Conservation (phyloP, 2,329 filamentous ascomycete genomes). For the Fusarium duplospermum region DNA sequence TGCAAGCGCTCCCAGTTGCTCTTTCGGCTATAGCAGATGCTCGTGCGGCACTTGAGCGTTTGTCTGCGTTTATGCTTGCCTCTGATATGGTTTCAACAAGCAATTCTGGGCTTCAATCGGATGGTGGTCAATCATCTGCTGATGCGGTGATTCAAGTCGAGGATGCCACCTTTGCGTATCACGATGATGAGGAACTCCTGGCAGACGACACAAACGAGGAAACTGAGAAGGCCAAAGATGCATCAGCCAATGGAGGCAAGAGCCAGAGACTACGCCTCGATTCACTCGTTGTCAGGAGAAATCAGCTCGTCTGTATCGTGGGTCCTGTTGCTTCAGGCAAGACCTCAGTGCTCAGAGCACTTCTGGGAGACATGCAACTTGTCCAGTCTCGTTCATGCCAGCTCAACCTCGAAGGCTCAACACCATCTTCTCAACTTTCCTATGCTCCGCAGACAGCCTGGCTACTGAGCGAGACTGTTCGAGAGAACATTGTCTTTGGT, state of each 20-base stretch:
- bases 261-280: background rate
- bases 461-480: conserved; percentile 21
- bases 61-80: conserved; percentile 14
- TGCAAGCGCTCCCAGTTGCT: conserved; percentile 10
- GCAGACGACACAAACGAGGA: background rate
- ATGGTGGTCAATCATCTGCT: background rate
- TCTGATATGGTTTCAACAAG: background rate
- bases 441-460: conserved; percentile 19
- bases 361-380: conserved; percentile 20
- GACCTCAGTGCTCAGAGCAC: conserved; percentile 9
- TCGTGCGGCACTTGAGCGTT: conserved; percentile 15
- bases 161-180: conserved; percentile 14
- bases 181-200: conserved; percentile 13
- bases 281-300: background rate
- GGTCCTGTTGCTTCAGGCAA: conserved; percentile 24
- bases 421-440: conserved; percentile 8
- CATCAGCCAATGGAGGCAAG: too few species aligned
- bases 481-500: conserved; percentile 21
- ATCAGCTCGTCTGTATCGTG: conserved; percentile 17
- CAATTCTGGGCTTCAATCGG: background rate
- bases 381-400: conserved; percentile 1
- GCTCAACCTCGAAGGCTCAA: background rate
- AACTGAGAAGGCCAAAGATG: background rate
- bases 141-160: conserved; percentile 1
- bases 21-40: conserved; percentile 26